Conservation (phyloP, 1,139 yeast genomes). For the Taiozyma sp. region DNA sequence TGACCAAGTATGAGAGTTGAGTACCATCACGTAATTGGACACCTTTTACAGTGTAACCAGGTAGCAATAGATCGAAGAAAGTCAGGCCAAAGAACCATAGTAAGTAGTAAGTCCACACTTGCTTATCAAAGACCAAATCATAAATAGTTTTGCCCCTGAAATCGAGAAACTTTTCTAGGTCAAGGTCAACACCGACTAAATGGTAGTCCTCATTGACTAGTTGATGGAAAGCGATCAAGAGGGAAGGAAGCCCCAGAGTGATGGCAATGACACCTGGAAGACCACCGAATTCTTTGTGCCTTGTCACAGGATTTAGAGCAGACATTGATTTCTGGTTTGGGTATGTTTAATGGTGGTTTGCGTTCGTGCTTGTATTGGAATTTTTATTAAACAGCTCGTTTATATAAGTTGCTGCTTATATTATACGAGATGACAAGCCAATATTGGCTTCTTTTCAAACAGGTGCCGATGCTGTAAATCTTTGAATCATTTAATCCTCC, state of each 20-base stretch:
- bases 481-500: too few species aligned
- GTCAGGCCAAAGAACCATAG: slow-evolving; percentile 71
- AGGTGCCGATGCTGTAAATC: too few species aligned
- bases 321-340: slow-evolving; percentile 4
- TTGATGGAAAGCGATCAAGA: slow-evolving; percentile 56
- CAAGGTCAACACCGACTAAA: slow-evolving; percentile 41
- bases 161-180: slow-evolving; percentile 32
- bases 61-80: slow-evolving; percentile 59
- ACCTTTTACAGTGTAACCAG: slow-evolving; percentile 70
- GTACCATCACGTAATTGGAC: slow-evolving; percentile 73
- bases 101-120: slow-evolving; percentile 62
- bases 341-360: neutral
- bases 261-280: slow-evolving; percentile 67
- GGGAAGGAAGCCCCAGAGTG: slow-evolving; percentile 60
- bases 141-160: slow-evolving; percentile 24
- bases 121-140: slow-evolving; percentile 29
- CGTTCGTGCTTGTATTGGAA: too few species aligned
- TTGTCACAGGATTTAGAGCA: slow-evolving; percentile 67
- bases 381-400: neutral
- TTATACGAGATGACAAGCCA: neutral
- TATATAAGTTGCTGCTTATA: neutral
- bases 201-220: slow-evolving; percentile 54
- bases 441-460: too few species aligned
- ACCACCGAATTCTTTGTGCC: slow-evolving; percentile 74
- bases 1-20: slow-evolving; percentile 67